A percentile compares a stretch with the other conserved stretches of the same genome.
phyloP scores from a whole-genome alignment of 2,329 filamentous ascomycete species.

The Teratosphaeria viscida region DNA sequence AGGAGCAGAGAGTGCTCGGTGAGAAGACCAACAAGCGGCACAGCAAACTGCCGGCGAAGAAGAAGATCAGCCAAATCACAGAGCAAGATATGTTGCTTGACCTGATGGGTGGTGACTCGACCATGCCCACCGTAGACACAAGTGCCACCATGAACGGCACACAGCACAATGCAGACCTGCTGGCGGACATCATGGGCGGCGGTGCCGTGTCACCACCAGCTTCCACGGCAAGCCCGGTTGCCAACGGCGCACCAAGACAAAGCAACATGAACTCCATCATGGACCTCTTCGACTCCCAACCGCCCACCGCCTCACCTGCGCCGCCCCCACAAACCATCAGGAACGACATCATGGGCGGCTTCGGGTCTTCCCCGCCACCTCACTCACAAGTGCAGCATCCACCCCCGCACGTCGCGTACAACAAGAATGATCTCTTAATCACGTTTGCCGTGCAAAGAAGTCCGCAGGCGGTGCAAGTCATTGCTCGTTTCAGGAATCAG shows the following conservation, averaged over 20 bases:
- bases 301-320: conserved; percentile 11
- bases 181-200: conserved; percentile 84
- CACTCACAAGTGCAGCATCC: conserved; percentile 29
- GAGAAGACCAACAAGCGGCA: conserved; percentile 50
- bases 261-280: conserved; percentile 58
- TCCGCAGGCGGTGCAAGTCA: conserved; percentile 67
- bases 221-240: conserved; percentile 23
- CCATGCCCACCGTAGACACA: conserved; percentile 49
- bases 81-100: conserved; percentile 88
- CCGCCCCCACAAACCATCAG: conserved; percentile 26
- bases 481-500: conserved; percentile 70
- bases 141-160: conserved; percentile 46
- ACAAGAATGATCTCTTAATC: conserved; percentile 73
- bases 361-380: conserved; percentile 36
- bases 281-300: conserved; percentile 63
- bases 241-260: conserved; percentile 14
- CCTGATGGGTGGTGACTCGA: conserved; percentile 71
- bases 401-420: conserved; percentile 61
- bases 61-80: conserved; percentile 65
- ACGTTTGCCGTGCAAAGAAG: conserved; percentile 78
- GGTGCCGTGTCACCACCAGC: conserved; percentile 41
- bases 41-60: conserved; percentile 56
- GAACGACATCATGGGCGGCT: conserved; percentile 34
- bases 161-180: conserved; percentile 65
- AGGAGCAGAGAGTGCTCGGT: conserved; percentile 83